Base-by-base conservation (phyloP, 148 eudicot species). In the Vaccinium myrtillus region DNA sequence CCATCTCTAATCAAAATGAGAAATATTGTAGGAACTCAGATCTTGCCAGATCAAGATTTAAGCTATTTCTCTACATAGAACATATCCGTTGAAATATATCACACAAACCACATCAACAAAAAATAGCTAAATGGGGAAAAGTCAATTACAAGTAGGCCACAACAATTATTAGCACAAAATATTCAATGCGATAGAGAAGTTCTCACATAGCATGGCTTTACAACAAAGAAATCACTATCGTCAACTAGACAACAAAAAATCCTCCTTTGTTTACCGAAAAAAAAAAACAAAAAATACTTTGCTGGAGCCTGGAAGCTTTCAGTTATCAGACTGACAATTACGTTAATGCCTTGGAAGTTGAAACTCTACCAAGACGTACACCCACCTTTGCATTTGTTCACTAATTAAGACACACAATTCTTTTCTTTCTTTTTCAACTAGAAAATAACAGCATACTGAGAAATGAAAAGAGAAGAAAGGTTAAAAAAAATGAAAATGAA, bases 1-100 rank as follows among this genome's bases (percentile, higher is more conserved):
- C 99, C 99, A 95, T 93, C 86, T 94, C 99, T 97, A 59, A 84
- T 71, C 25, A 86, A 83, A 80, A 88, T 69, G 12, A 86, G 59
- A 83, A 86, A 84, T 84, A 50, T 13, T 69, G 75, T 80, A 89
- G 75, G 27, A 85, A 86, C 30, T 86, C 84, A 85, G 86, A 78
- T 73, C 84, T 82, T 82, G 18, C 77, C 73, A 83, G 48, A 81
- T 79, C 75, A 78, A n/a, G 51, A 88, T 3, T 70, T 50, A 76
- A 86, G 61, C 82, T 65, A 84, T 55, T 86, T 78, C 70, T 83
- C 30, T 25, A 78, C 75, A 82, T 77, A 81, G 81, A 78, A 69
- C 77, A 39, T 30, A 6, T 83, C 79, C n/a, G 36, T 53, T 23
- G 76, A 14, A 77, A 65, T 49, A 46, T 51, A 76, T 53, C 36